A percentile compares a stretch with the other conserved stretches of the same genome.
Conservation (phyloP, 2,329 filamentous ascomycete genomes). For the Colletotrichum spaethianum region DNA sequence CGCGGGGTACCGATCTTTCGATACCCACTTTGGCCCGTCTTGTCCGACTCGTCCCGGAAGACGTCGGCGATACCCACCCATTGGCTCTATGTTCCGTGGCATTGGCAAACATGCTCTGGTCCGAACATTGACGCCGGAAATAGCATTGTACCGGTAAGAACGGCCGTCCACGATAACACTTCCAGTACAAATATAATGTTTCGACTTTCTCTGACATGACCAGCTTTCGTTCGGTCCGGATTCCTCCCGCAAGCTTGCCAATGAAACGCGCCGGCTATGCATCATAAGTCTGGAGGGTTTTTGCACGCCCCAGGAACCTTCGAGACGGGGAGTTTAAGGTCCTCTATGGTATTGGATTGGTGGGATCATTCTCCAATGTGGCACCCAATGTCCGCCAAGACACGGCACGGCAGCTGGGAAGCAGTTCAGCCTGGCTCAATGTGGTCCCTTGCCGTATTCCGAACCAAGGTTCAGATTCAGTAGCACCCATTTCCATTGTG, state of each 20-base stretch:
- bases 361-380: conserved; percentile 3
- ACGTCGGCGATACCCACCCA: not conserved
- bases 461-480: not conserved
- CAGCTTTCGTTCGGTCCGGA: not conserved
- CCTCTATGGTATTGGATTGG: not conserved
- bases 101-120: too few relatives aligned
- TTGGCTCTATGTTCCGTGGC: not conserved
- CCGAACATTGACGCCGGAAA: not conserved
- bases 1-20: not conserved
- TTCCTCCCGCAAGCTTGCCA: not conserved
- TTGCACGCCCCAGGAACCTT: too few relatives aligned
- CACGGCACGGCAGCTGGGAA: conserved; percentile 10
- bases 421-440: not conserved
- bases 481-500: too few relatives aligned
- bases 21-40: conserved; percentile 10
- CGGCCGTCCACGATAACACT: not conserved
- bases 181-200: not conserved
- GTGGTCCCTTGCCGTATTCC: not conserved
- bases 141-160: not conserved
- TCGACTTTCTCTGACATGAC: not conserved
- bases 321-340: not conserved
- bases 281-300: not conserved
- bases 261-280: not conserved
- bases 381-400: conserved; percentile 12
- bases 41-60: conserved; percentile 8